Evolutionary conservation across 2,329 filamentous ascomycete genomes (phyloP), one percentile per base, ranked within the genome.

Genomic region (Penicillium corylophilum): DNA sequence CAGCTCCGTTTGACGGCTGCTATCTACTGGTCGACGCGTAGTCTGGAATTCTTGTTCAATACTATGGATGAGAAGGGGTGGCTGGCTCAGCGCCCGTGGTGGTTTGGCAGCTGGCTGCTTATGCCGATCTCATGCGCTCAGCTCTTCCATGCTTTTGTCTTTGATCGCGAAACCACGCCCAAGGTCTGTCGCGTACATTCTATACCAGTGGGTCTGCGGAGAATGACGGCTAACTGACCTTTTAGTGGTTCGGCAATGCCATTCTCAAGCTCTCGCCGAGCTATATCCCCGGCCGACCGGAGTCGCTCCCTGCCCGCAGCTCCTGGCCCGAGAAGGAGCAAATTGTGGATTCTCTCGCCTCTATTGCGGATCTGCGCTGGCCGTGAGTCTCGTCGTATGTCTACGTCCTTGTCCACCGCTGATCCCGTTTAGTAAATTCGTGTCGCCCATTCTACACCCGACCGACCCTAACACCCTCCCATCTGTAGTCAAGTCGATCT

Each of bases 11-110:
- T 93, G 47, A 90, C 89, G 0, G 81, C 94, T 42, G 86, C 90
- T 13, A 89, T 97, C 55, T 95, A 93, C 67, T 78, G 86, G 50
- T 79, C 90, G 55, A 93, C 90, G 60, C 82, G 90, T 45, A 89
- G 90, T 1, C 76, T 95, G 33, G 93, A 99, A 68, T 94, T 93
- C 61, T 79, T 83, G 4, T 97, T 92, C 79, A 96, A 96, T 69
- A 79, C 86, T 18, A 80, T 90, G 5, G 89, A 96, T 66, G 84
- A 87, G 40, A 84, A 88, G 38, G 86, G 86, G 6, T 84, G 79
- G 63, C 76, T 87, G 53, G 82, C 81, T 64, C 81, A 84, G 60
- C 82, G 86, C 60, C 91, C 92, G 0, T 87, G 84, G 83, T 93
- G 89, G 89, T 89, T 88, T 75, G 89, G 89, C 20, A 90, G 87